Conservation (phyloP, 2,329 filamentous ascomycete species). For the Penicillium janthinellum region DNA sequence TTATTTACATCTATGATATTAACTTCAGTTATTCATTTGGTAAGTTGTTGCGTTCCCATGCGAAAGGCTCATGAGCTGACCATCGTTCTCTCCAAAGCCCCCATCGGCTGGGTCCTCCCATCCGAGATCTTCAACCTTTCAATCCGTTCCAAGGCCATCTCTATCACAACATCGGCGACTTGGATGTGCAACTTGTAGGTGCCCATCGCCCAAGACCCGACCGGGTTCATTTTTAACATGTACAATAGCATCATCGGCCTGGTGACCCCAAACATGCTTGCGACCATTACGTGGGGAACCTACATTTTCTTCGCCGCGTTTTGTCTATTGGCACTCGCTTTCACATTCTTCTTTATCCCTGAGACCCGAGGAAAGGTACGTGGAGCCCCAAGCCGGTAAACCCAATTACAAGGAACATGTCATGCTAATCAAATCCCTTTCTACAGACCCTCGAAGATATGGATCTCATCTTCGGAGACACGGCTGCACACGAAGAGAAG, state of each 20-base stretch:
- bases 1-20: slow-evolving; percentile 43
- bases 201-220: neutral
- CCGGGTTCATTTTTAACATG: neutral
- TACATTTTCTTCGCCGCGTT: slow-evolving; percentile 45
- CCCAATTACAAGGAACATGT: neutral
- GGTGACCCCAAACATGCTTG: slow-evolving; percentile 42
- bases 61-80: neutral
- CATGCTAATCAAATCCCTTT: neutral
- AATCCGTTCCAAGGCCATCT: slow-evolving; percentile 42
- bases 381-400: neutral
- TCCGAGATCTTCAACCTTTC: slow-evolving; percentile 45
- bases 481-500: slow-evolving; percentile 41
- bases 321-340: slow-evolving; percentile 37
- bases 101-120: slow-evolving; percentile 43
- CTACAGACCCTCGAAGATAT: slow-evolving; percentile 57
- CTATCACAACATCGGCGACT: slow-evolving; percentile 41
- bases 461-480: slow-evolving; percentile 51
- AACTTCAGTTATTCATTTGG: slow-evolving; percentile 44
- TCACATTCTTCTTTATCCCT: slow-evolving; percentile 40
- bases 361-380: slow-evolving; percentile 41
- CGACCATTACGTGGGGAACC: slow-evolving; percentile 41
- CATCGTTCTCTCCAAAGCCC: slow-evolving; percentile 25
- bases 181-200: slow-evolving; percentile 46
- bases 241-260: slow-evolving; percentile 37
- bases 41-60: slow-evolving; percentile 17